Base-by-base conservation (phyloP, 2,329 filamentous ascomycete genomes). In the Apiospora sp. region DNA sequence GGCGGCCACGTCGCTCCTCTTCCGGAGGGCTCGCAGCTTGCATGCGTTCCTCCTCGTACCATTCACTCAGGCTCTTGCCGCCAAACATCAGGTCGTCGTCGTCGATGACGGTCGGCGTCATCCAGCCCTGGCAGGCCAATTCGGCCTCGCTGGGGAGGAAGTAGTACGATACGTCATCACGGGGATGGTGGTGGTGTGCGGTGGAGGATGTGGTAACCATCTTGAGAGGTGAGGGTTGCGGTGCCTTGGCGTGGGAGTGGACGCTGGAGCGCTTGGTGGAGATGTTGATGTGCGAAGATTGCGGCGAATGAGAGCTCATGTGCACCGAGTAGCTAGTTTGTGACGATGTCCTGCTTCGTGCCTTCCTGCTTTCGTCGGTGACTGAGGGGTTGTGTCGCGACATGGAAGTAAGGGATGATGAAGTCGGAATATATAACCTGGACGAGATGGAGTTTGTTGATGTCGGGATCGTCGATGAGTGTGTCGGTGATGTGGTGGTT, bases 41-140 rank as follows among this genome's bases (percentile, higher is more conserved):
- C 69, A 84, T 81, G 58, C 87, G 84, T 74, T 89, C 87, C 81
- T 91, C 89, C 80, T 91, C 89, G 79, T 91, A 89, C 88, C 88
- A 90, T 22, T 85, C 82, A 79, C 88, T 88, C 58, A 91, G 80
- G 51, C 87, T 84, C 84, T 90, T 91, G 76, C 89, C 89, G 72
- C 88, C 88, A 76, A 90, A 91, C 79, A 86, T 90, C 49, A 91
- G 83, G 75, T 91, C 89, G 72, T 90, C 88, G 77, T 91, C 89
- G 72, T 91, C 88, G 76, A 91, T 91, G 73, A 88, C 83, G 68
- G 87, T 90, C 46, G 87, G 85, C 71, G 86, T 84, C 74, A 88
- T 85, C 88, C 88, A 90, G 67, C 78, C 79, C 48, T 78, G 76
- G n/a, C 77, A 75, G 41, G 76, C 64, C 49, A 70, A 34, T 41